Conservation (phyloP, 2,329 filamentous ascomycete species). For the Pyricularia grisea region DNA sequence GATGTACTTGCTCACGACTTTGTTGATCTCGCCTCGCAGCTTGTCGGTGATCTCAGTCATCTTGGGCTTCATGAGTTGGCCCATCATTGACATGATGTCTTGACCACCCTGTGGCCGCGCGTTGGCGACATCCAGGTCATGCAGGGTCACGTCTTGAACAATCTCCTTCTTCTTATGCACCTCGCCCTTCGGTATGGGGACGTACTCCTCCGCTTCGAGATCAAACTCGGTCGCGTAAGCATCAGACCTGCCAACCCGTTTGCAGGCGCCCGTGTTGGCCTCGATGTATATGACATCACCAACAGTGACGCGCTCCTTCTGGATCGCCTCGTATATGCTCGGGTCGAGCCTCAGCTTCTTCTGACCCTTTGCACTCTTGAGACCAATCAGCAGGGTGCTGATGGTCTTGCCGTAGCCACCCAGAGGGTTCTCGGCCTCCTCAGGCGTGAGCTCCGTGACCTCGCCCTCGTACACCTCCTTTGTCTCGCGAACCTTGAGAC, state of each 20-base stretch:
- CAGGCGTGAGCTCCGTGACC: slow-evolving; percentile 92
- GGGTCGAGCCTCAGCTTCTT: slow-evolving; percentile 97
- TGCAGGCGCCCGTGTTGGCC: slow-evolving; percentile 96
- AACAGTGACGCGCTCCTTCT: slow-evolving; percentile 92
- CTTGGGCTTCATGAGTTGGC: slow-evolving; percentile 98
- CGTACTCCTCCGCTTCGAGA: slow-evolving; percentile 96
- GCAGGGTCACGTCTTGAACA: slow-evolving; percentile 94
- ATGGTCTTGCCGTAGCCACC: slow-evolving; percentile 97
- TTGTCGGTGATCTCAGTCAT: slow-evolving; percentile 99
- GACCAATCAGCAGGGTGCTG: slow-evolving; percentile 83
- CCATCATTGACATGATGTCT: slow-evolving; percentile 99
- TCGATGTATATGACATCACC: slow-evolving; percentile 99
- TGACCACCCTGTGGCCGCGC: slow-evolving; percentile 91
- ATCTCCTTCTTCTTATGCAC: slow-evolving; percentile 99
- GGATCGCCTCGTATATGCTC: slow-evolving; percentile 98
- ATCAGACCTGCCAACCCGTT: slow-evolving; percentile 90
- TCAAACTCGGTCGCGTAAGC: slow-evolving; percentile 98
- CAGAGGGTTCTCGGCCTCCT: slow-evolving; percentile 95
- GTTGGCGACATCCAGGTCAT: slow-evolving; percentile 94
- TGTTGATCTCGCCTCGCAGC: slow-evolving; percentile 91
- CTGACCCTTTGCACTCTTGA: slow-evolving; percentile 92
- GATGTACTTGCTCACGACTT: slow-evolving; percentile 98
- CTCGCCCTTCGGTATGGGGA: slow-evolving; percentile 96
- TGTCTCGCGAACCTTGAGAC: slow-evolving; percentile 91
- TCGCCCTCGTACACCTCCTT: slow-evolving; percentile 99